Conservation (phyloP, 495 filamentous ascomycete genomes). For the Neurospora sp. region DNA sequence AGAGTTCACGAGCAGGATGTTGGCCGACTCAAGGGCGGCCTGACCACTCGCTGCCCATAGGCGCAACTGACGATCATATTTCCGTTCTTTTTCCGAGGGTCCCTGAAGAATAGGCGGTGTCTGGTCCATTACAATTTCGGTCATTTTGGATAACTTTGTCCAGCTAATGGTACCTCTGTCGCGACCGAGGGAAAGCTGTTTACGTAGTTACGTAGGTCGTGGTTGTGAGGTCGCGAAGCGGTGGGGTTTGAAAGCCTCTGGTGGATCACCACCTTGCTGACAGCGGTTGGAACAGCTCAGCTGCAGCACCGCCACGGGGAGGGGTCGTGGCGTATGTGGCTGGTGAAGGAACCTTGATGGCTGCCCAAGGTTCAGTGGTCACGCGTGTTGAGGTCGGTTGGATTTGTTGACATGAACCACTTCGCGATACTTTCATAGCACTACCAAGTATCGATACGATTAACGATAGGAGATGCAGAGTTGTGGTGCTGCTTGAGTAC, state of each 20-base stretch:
- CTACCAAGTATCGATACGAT: neutral
- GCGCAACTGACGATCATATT: constrained; percentile 92
- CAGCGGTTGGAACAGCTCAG: neutral
- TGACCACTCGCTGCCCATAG: constrained; percentile 93
- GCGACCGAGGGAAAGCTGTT: neutral
- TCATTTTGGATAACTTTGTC: constrained; percentile 23
- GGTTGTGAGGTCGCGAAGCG: neutral
- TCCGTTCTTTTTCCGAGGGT: constrained; percentile 79
- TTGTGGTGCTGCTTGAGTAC: neutral
- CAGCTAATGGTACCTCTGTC: neutral
- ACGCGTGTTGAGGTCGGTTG: neutral
- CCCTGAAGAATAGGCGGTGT: constrained; percentile 46
- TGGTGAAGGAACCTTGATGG: neutral
- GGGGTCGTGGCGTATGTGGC: neutral
- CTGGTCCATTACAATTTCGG: constrained; percentile 36
- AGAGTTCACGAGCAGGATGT: constrained; percentile 79
- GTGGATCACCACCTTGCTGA: neutral
- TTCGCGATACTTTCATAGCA: neutral
- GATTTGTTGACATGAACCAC: neutral
- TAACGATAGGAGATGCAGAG: neutral
- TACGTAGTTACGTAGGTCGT: neutral
- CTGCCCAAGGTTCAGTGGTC: neutral
- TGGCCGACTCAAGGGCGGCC: constrained; percentile 77
- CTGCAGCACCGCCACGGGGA: neutral
- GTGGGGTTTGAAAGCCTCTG: neutral